Conservation (phyloP, 805 yeast genomes). For the Saccharomycopsis amapae region DNA sequence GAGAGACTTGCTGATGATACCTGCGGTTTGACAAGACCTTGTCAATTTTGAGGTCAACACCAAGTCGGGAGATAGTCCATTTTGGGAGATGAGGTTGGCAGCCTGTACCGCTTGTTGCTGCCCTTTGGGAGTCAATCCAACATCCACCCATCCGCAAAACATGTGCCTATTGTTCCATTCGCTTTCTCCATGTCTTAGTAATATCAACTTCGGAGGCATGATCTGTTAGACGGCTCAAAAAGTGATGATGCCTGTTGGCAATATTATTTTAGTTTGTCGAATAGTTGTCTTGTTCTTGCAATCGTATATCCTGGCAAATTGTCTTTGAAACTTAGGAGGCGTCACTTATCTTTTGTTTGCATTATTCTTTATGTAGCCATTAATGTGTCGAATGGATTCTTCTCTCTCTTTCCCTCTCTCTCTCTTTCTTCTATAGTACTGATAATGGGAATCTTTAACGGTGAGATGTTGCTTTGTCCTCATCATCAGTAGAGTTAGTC, state of each 20-base stretch:
- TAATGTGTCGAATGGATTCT: no score
- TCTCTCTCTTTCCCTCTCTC: no score
- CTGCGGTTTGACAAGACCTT: constrained; percentile 69
- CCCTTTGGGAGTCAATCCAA: constrained; percentile 60
- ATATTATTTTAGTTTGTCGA: no score
- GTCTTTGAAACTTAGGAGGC: no score
- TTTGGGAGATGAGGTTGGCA: constrained; percentile 49
- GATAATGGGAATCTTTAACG: no score
- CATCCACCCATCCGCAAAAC: constrained; percentile 86
- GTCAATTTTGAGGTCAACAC: constrained; percentile 66
- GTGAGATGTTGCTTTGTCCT: not conserved
- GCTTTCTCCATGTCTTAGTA: constrained; percentile 80
- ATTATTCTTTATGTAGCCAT: no score
- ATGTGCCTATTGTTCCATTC: constrained; percentile 68
- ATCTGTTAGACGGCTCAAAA: no score
- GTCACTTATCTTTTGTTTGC: no score
- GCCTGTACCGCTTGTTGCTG: constrained; percentile 59
- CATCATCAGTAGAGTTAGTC: not conserved
- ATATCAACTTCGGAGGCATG: constrained; percentile 25
- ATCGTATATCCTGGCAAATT: no score
- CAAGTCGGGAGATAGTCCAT: constrained; percentile 45
- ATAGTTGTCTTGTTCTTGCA: no score
- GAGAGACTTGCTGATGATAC: constrained; percentile 53
- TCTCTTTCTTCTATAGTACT: not conserved
- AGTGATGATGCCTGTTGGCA: no score